These are phyloP conservation scores for Excoecaria agallocha DNA, from an alignment of 345 rosid genomes.

Conservation along the genomic window DNA sequence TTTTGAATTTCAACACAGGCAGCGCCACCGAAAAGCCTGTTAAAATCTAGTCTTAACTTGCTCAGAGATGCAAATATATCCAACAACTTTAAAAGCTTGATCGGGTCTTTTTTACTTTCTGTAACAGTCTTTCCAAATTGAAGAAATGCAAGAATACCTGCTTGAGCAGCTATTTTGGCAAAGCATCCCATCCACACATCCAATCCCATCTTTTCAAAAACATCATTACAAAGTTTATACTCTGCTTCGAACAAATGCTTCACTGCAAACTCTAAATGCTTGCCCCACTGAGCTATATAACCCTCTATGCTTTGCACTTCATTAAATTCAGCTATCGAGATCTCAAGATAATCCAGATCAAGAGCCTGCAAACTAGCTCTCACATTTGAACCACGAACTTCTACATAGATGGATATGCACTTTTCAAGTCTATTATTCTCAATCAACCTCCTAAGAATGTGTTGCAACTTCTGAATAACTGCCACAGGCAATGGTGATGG, in stretches of 20 bases:
- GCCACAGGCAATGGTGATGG: constrained; percentile 87
- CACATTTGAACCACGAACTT: constrained; percentile 82
- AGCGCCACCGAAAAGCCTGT: constrained; percentile 92
- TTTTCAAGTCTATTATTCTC: constrained; percentile 81
- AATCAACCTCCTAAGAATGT: constrained; percentile 80
- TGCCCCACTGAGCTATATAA: constrained; percentile 88
- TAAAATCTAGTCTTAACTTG: constrained; percentile 87
- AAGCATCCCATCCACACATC: constrained; percentile 98
- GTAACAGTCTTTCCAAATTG: constrained; percentile 95
- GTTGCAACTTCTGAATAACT: constrained; percentile 85
- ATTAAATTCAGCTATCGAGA: constrained; percentile 77
- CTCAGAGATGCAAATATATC: constrained; percentile 84
- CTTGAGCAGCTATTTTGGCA: constrained; percentile 91
- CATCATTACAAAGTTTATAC: constrained; percentile 87
- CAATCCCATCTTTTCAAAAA: constrained; percentile 77
- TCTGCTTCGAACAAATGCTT: constrained; percentile 97
- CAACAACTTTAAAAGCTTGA: constrained; percentile 84
- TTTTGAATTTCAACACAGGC: constrained; percentile 93
- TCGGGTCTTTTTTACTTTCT: constrained; percentile 87
- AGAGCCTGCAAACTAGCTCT: constrained; percentile 92
- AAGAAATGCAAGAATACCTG: constrained; percentile 91
- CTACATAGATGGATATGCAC: constrained; percentile 78
- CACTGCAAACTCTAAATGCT: constrained; percentile 97
- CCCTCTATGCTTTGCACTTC: constrained; percentile 89
- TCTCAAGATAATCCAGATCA: constrained; percentile 88